phyloP scores from a whole-genome alignment of 768 basidiomycete species.

The Trametes maxima region DNA sequence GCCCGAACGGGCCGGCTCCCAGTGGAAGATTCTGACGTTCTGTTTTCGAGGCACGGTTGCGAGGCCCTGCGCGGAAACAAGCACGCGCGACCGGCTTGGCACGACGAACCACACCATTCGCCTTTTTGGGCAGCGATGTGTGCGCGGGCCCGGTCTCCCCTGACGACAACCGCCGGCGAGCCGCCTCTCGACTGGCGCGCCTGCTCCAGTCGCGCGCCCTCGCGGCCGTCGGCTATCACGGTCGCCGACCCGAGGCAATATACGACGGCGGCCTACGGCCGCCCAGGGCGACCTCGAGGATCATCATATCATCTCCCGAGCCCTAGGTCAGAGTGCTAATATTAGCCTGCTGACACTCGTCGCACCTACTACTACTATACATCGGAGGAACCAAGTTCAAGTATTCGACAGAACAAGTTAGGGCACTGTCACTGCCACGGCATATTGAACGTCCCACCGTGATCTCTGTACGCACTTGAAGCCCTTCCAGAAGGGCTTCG shows the following conservation, averaged over 20 bases:
- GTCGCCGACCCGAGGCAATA: background rate
- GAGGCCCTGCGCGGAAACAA: constrained; percentile 1
- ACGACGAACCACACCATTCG: background rate
- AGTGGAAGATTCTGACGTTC: constrained; percentile 16
- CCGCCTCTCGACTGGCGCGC: no score
- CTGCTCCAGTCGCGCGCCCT: background rate
- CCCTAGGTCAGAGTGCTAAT: background rate
- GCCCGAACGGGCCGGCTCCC: background rate
- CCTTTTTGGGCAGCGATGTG: constrained; percentile 7
- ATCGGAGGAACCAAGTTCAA: no score
- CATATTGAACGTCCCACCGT: no score
- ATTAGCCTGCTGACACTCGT: background rate
- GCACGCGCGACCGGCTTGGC: constrained; percentile 6
- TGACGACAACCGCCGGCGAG: constrained; percentile 18
- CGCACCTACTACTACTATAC: no score
- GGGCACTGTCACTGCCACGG: no score
- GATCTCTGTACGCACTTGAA: no score
- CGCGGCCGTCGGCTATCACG: background rate
- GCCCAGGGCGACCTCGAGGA: no score
- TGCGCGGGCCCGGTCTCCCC: background rate
- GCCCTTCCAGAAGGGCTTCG: no score
- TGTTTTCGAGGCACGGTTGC: constrained; percentile 13
- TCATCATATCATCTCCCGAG: background rate
- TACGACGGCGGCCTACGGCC: no score
- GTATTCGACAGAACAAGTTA: no score